A percentile compares a stretch with the other conserved stretches of the same genome.
phyloP scores from a whole-genome alignment of 2,329 filamentous ascomycete genomes.

The Pseudocercospora cruenta region DNA sequence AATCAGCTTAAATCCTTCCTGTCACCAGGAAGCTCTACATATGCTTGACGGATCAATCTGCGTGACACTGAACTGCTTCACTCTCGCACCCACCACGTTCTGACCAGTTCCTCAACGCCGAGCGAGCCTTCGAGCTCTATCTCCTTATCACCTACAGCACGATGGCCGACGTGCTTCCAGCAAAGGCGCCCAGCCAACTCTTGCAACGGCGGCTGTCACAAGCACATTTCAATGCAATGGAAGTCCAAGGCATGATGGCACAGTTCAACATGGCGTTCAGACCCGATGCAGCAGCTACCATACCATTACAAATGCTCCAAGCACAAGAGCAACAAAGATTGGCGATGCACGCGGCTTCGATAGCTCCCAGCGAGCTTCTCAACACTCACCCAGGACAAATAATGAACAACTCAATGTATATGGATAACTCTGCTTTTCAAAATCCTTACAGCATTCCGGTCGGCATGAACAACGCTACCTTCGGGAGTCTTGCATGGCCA shows the following conservation, averaged over 20 bases:
- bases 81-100: not conserved
- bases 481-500: slow-evolving; percentile 30
- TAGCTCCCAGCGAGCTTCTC: slow-evolving; percentile 31
- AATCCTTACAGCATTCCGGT: slow-evolving; percentile 18
- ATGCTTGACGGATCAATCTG: not conserved
- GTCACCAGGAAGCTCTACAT: not conserved
- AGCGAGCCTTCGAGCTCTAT: not conserved
- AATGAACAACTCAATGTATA: slow-evolving; percentile 19
- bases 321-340: slow-evolving; percentile 25
- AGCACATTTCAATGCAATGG: slow-evolving; percentile 29
- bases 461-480: slow-evolving; percentile 26
- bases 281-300: slow-evolving; percentile 27
- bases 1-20: not conserved
- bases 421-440: slow-evolving; percentile 16
- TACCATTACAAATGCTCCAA: slow-evolving; percentile 24
- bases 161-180: slow-evolving; percentile 30
- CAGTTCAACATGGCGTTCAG: slow-evolving; percentile 36
- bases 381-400: slow-evolving; percentile 17
- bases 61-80: not conserved
- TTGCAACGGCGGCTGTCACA: slow-evolving; percentile 35
- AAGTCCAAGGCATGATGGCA: slow-evolving; percentile 35
- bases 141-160: not conserved
- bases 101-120: not conserved
- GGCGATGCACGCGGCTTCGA: slow-evolving; percentile 22
- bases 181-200: slow-evolving; percentile 27